These are phyloP conservation scores for Mortierella sp. DNA, from an alignment of 371 early-diverging fungal genomes.

Conservation along the genomic window DNA sequence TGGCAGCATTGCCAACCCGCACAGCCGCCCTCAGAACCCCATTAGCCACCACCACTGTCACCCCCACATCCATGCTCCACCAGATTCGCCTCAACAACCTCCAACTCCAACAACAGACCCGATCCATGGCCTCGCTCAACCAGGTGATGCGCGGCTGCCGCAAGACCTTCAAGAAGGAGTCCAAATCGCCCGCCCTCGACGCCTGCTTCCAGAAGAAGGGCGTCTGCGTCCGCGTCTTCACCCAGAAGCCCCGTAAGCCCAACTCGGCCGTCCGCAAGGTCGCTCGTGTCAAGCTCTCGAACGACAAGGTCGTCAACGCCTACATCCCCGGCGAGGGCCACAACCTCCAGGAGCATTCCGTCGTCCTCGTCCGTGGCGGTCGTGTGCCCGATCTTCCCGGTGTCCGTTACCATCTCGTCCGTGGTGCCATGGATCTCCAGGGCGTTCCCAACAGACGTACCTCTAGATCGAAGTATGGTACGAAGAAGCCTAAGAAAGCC, in stretches of 20 bases:
- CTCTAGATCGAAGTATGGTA: conserved; percentile 94
- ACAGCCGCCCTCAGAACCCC: conserved; percentile 33
- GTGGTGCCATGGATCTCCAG: conserved; percentile 95
- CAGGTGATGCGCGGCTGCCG: conserved; percentile 94
- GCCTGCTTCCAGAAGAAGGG: conserved; percentile 92
- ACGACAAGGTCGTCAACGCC: conserved; percentile 90
- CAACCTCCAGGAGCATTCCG: conserved; percentile 97
- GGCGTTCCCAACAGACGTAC: conserved; percentile 91
- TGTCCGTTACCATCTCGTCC: conserved; percentile 94
- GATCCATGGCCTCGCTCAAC: conserved; percentile 91
- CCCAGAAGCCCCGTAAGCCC: conserved; percentile 93
- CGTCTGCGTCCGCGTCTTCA: conserved; percentile 96
- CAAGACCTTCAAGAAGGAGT: conserved; percentile 73
- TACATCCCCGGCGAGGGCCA: conserved; percentile 99
- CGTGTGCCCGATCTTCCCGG: conserved; percentile 98
- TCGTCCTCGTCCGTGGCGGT: conserved; percentile 95
- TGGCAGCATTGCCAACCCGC: conserved; percentile 50
- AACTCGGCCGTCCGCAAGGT: conserved; percentile 94
- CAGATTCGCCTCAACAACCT: conserved; percentile 14
- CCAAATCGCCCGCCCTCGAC: conserved; percentile 92
- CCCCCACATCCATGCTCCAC: conserved; percentile 14
- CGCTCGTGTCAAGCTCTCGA: conserved; percentile 86
- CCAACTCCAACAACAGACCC: conserved; percentile 39
- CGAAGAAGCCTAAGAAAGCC: conserved; percentile 81
- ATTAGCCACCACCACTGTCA: conserved; percentile 14